phyloP scores from a whole-genome alignment of 179 eudicot species.

The Monotropa hypopitys region DNA sequence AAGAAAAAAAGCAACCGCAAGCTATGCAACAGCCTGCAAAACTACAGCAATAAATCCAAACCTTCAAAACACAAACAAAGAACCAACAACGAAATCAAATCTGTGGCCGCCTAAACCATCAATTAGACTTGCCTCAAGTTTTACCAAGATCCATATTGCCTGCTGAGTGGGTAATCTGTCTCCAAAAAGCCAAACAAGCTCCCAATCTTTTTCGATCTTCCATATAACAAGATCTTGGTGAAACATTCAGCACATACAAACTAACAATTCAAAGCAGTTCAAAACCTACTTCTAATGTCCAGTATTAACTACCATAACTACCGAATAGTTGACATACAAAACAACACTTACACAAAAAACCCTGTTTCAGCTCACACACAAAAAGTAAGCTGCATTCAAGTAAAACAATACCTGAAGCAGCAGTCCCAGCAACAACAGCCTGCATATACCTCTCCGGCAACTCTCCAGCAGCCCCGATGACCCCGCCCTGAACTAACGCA shows the following conservation, averaged over 20 bases:
- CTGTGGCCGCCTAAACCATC: too few relatives aligned
- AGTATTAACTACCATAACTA: background rate
- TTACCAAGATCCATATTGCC: too few relatives aligned
- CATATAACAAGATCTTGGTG: too few relatives aligned
- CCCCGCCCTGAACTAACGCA: constrained; percentile 71
- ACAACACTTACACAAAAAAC: background rate
- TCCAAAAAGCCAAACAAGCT: too few relatives aligned
- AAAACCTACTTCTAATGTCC: background rate
- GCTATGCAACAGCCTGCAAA: too few relatives aligned
- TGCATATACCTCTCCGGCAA: constrained; percentile 88
- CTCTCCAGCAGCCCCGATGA: constrained; percentile 80
- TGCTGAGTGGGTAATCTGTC: too few relatives aligned
- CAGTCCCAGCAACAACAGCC: constrained; percentile 80
- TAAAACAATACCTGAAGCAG: constrained; percentile 60
- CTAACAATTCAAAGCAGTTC: background rate
- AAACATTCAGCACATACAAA: background rate
- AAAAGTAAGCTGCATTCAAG: background rate
- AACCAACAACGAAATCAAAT: too few relatives aligned
- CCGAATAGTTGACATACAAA: background rate
- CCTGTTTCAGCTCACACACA: background rate
- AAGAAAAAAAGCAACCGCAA: too few relatives aligned
- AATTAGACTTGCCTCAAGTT: too few relatives aligned
- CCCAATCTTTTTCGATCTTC: too few relatives aligned
- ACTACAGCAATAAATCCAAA: too few relatives aligned
- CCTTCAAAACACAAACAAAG: too few relatives aligned